phyloP scores from a whole-genome alignment of 2,329 filamentous ascomycete genomes.

The Myriangium duriaei region DNA sequence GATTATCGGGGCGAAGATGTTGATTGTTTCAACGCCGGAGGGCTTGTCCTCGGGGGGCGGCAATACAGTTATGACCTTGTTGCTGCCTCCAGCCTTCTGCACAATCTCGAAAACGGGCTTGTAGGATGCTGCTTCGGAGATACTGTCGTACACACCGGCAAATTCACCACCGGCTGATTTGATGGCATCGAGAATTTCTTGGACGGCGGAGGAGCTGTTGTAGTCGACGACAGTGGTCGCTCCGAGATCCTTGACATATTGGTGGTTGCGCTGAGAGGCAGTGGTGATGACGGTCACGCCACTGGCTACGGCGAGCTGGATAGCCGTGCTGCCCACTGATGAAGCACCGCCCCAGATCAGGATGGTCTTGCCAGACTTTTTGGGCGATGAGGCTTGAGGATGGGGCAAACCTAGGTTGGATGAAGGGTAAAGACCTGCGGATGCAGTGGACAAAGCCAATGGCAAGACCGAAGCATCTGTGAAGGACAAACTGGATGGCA shows the following conservation, averaged over 20 bases:
- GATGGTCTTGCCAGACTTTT: constrained; percentile 25
- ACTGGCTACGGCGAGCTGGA: constrained; percentile 25
- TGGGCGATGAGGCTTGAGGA: constrained; percentile 23
- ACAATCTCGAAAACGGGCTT: constrained; percentile 11
- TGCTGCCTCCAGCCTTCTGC: constrained; percentile 9
- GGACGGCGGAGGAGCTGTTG: constrained; percentile 19
- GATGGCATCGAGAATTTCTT: constrained; percentile 29
- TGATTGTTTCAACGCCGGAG: constrained; percentile 16
- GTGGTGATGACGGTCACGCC: constrained; percentile 23
- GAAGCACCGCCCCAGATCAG: constrained; percentile 26
- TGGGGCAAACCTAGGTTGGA: constrained; percentile 27
- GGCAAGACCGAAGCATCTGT: constrained; percentile 30
- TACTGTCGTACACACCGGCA: constrained; percentile 29
- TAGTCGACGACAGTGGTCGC: constrained; percentile 24
- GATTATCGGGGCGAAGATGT: constrained; percentile 20
- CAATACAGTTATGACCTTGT: constrained; percentile 9
- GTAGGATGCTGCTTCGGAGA: constrained; percentile 11
- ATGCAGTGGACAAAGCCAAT: constrained; percentile 32
- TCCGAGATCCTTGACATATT: constrained; percentile 20
- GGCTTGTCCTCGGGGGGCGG: constrained; percentile 17
- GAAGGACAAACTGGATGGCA: constrained; percentile 28
- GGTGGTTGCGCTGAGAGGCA: constrained; percentile 22
- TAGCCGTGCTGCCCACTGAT: constrained; percentile 22
- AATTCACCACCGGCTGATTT: constrained; percentile 26
- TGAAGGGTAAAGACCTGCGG: constrained; percentile 30